phyloP scores from a whole-genome alignment of 805 yeast genomes.

The Wickerhamiella musiphila region DNA sequence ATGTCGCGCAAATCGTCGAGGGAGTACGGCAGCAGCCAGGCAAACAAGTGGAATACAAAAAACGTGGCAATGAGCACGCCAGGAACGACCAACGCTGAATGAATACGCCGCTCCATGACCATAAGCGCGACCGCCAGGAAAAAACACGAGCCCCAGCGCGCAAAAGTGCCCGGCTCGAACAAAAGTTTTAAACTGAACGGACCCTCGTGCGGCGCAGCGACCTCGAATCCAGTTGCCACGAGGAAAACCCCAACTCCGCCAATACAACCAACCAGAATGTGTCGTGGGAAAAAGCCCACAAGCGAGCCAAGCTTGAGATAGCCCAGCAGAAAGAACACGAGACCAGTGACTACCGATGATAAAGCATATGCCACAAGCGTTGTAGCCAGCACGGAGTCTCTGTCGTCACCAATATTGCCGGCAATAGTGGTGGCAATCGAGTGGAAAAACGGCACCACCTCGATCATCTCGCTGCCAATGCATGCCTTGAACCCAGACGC shows the following conservation, averaged over 20 bases:
- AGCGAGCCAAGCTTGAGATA: constrained; percentile 64
- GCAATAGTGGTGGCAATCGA: constrained; percentile 72
- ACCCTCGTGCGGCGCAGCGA: constrained; percentile 58
- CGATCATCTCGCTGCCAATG: constrained; percentile 97
- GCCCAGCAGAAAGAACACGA: constrained; percentile 62
- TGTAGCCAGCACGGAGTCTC: constrained; percentile 50
- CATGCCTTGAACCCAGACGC: constrained; percentile 80
- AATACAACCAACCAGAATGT: constrained; percentile 88
- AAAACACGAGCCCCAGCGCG: constrained; percentile 60
- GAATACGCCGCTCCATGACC: constrained; percentile 38
- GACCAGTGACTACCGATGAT: constrained; percentile 73
- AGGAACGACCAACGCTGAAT: constrained; percentile 65
- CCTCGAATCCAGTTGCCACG: constrained; percentile 79
- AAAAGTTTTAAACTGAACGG: constrained; percentile 27
- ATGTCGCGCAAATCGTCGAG: constrained; percentile 41
- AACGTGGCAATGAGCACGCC: constrained; percentile 60
- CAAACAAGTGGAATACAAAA: constrained; percentile 46
- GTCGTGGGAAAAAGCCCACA: constrained; percentile 92
- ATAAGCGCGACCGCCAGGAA: constrained; percentile 43
- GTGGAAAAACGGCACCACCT: constrained; percentile 96
- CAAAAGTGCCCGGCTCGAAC: constrained; percentile 33
- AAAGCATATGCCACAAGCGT: constrained; percentile 73
- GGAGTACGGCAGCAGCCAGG: constrained; percentile 51
- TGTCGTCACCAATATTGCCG: constrained; percentile 32
- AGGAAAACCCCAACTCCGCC: constrained; percentile 97